These are phyloP conservation scores for Trichosporon ovoides DNA, from an alignment of 1,284 basidiomycete species.

Conservation along the genomic window DNA sequence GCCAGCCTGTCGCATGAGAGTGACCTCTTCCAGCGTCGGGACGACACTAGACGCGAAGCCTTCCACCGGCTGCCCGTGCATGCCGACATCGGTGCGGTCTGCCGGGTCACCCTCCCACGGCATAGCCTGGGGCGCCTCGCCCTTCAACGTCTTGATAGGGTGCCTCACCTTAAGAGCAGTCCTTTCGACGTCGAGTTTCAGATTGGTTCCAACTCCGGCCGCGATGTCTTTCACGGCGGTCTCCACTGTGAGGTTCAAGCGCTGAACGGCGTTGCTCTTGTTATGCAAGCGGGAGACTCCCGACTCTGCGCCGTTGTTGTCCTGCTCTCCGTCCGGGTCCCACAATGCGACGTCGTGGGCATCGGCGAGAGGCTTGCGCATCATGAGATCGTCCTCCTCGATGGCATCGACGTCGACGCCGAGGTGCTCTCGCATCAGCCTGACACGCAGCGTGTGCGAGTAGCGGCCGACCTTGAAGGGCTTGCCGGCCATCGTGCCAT, in stretches of 20 bases:
- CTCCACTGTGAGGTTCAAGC: slow-evolving; percentile 35
- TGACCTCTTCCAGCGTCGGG: slow-evolving; percentile 68
- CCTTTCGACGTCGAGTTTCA: slow-evolving; percentile 43
- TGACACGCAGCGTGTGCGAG: slow-evolving; percentile 86
- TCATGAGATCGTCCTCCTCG: slow-evolving; percentile 67
- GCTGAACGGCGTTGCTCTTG: slow-evolving; percentile 31
- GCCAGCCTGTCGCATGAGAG: slow-evolving; percentile 37
- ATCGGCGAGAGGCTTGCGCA: slow-evolving; percentile 56
- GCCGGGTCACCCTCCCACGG: slow-evolving; percentile 42
- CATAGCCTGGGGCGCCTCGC: slow-evolving; percentile 33
- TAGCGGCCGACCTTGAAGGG: slow-evolving; percentile 95
- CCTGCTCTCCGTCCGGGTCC: slow-evolving; percentile 76
- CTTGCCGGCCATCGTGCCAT: slow-evolving; percentile 85
- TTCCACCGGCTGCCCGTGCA: slow-evolving; percentile 49
- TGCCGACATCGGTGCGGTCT: slow-evolving; percentile 58
- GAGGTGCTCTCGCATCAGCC: slow-evolving; percentile 94
- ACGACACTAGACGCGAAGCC: slow-evolving; percentile 64
- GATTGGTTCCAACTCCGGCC: slow-evolving; percentile 44
- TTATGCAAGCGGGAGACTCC: slow-evolving; percentile 47
- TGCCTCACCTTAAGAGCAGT: slow-evolving; percentile 53
- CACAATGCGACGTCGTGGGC: slow-evolving; percentile 60
- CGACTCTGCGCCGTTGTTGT: slow-evolving; percentile 22
- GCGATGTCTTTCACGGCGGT: slow-evolving; percentile 35
- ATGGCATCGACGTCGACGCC: slow-evolving; percentile 91
- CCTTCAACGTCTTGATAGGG: slow-evolving; percentile 22